Conservation (phyloP, 306 rosid species). For the Cucumis hystrix region DNA sequence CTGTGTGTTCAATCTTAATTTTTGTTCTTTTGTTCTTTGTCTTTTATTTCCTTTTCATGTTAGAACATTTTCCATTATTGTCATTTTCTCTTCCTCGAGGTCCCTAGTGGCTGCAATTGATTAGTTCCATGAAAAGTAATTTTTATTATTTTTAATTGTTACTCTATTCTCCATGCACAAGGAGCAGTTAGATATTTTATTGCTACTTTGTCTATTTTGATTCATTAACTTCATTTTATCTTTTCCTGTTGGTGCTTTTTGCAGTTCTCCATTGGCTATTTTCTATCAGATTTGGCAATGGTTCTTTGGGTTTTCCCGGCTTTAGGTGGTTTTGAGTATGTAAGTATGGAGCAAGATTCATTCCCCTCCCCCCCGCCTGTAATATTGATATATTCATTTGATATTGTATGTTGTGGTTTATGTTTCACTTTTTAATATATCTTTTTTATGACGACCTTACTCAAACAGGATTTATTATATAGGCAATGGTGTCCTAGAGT, state of each 20-base stretch:
- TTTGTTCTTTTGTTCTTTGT: neutral
- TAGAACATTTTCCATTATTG: neutral
- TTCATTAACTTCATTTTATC: neutral
- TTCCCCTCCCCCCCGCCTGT: neutral
- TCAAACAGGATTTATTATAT: too few species aligned
- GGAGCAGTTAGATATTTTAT: conserved; percentile 1
- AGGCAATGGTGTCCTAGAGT: too few species aligned
- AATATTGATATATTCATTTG: neutral
- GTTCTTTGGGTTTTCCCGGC: conserved; percentile 72
- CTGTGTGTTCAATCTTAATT: neutral
- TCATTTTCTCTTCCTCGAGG: neutral
- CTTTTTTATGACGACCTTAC: neutral
- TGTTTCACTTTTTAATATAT: neutral
- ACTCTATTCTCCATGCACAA: neutral
- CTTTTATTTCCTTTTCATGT: neutral
- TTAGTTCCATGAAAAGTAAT: neutral
- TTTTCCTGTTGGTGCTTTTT: conserved; percentile 3
- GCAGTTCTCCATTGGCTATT: conserved; percentile 84
- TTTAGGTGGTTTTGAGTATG: conserved; percentile 84
- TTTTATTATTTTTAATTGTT: neutral
- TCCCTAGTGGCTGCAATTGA: neutral
- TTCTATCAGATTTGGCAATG: conserved; percentile 73
- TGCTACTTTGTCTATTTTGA: neutral
- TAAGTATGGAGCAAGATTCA: conserved; percentile 33
- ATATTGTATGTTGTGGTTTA: neutral